These are phyloP conservation scores for Termitomyces titanicus DNA, from an alignment of 768 basidiomycete genomes.

Conservation along the genomic window DNA sequence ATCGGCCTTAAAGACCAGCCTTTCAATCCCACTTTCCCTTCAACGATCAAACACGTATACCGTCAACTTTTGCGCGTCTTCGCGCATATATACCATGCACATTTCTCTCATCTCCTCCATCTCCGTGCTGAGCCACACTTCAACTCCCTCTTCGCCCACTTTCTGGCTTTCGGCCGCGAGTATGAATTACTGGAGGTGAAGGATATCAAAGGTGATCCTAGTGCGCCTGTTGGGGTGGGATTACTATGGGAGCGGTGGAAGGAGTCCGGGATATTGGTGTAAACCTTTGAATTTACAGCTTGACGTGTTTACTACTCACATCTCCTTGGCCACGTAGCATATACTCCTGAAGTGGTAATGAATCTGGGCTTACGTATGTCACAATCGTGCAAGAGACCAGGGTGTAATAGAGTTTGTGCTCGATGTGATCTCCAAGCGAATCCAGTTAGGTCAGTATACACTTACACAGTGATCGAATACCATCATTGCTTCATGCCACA, in stretches of 20 bases:
- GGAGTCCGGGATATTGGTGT: slow-evolving; percentile 69
- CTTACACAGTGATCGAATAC: no score
- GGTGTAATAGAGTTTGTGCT: no score
- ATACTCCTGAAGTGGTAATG: no score
- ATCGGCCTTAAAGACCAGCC: slow-evolving; percentile 60
- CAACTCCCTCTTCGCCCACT: slow-evolving; percentile 97
- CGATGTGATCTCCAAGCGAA: no score
- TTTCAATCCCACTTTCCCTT: slow-evolving; percentile 85
- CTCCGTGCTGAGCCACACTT: slow-evolving; percentile 93
- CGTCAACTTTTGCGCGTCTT: slow-evolving; percentile 96
- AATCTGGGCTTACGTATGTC: no score
- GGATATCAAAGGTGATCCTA: slow-evolving; percentile 74
- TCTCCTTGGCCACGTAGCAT: not conserved
- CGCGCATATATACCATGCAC: slow-evolving; percentile 95
- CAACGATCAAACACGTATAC: slow-evolving; percentile 90
- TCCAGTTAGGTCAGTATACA: no score
- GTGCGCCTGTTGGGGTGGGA: slow-evolving; percentile 65
- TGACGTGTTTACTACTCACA: not conserved
- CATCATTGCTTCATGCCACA: no score
- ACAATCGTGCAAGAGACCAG: no score
- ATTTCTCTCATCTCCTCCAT: slow-evolving; percentile 88
- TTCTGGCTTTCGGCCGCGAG: slow-evolving; percentile 91
- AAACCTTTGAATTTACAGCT: not conserved
- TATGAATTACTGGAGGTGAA: slow-evolving; percentile 88
- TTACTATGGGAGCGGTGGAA: slow-evolving; percentile 87